Percentiles rank a stretch among this genome's conserved stretches.
Conservation (phyloP, 441 rosid species). For the Codiaeum variegatum region DNA sequence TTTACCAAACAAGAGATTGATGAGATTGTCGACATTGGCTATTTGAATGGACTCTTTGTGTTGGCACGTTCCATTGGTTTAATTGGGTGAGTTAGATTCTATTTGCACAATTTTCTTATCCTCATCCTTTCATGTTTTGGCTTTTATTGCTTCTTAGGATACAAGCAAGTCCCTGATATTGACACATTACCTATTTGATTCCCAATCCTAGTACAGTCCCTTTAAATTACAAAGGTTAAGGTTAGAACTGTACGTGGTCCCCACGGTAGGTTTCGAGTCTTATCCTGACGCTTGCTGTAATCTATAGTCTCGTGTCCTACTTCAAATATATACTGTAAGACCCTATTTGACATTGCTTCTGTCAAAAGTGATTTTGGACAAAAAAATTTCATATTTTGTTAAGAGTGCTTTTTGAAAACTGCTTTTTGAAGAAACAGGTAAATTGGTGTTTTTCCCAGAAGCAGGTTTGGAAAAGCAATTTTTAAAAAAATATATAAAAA, state of each 20-base stretch:
- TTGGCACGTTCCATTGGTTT: slow-evolving; percentile 85
- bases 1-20: slow-evolving; percentile 88
- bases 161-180: slow-evolving; percentile 6
- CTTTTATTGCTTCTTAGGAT: slow-evolving; percentile 3
- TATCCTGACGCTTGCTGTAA: background rate
- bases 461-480: no score
- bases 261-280: background rate
- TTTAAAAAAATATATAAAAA: no score
- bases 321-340: background rate
- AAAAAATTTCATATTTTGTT: no score
- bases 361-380: no score
- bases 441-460: no score
- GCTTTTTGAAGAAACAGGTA: no score
- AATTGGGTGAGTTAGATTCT: slow-evolving; percentile 56
- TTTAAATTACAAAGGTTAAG: background rate
- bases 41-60: slow-evolving; percentile 85
- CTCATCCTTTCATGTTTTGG: background rate
- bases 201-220: background rate
- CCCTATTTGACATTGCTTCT: no score
- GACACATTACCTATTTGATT: slow-evolving; percentile 5
- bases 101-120: slow-evolving; percentile 11
- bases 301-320: background rate
- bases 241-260: background rate
- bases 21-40: slow-evolving; percentile 79
- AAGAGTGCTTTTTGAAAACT: no score